Evolutionary conservation across 345 rosid genomes (phyloP).

Genomic region (Eucalyptus erythrocorys): DNA sequence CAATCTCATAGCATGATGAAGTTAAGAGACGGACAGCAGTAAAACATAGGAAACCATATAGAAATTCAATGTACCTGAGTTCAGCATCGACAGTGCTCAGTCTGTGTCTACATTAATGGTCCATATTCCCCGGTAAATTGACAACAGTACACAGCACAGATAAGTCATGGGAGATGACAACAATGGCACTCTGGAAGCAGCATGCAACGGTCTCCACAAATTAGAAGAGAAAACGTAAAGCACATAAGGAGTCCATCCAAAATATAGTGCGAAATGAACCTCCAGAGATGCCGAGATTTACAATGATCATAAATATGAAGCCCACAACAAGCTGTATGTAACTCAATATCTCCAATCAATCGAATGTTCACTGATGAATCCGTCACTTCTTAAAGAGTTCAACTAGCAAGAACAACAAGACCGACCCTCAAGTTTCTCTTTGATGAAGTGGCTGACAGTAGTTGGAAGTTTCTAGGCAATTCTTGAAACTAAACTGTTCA

Average conservation of each 20-base stretch:
- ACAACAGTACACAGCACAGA: slow-evolving; percentile 70
- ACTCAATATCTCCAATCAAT: background rate
- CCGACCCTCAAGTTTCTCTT: background rate
- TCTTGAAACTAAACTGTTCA: background rate
- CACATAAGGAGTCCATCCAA: background rate
- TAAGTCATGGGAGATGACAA: slow-evolving; percentile 40
- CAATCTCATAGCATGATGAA: background rate
- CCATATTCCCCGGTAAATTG: slow-evolving; percentile 44
- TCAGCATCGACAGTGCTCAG: slow-evolving; percentile 91
- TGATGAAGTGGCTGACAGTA: background rate
- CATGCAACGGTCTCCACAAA: background rate
- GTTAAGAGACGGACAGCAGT: background rate
- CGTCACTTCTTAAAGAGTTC: background rate
- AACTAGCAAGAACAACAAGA: background rate
- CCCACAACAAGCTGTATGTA: background rate
- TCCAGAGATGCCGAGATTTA: background rate
- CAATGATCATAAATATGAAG: background rate
- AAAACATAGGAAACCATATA: background rate
- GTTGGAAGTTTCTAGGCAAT: background rate
- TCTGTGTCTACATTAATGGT: slow-evolving; percentile 9
- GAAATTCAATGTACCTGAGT: slow-evolving; percentile 39
- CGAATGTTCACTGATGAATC: background rate
- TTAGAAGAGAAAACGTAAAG: background rate
- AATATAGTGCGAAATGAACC: background rate
- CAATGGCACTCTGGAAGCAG: background rate